Base-by-base conservation (phyloP, 2,329 filamentous ascomycete species). In the Colletotrichum horii region DNA sequence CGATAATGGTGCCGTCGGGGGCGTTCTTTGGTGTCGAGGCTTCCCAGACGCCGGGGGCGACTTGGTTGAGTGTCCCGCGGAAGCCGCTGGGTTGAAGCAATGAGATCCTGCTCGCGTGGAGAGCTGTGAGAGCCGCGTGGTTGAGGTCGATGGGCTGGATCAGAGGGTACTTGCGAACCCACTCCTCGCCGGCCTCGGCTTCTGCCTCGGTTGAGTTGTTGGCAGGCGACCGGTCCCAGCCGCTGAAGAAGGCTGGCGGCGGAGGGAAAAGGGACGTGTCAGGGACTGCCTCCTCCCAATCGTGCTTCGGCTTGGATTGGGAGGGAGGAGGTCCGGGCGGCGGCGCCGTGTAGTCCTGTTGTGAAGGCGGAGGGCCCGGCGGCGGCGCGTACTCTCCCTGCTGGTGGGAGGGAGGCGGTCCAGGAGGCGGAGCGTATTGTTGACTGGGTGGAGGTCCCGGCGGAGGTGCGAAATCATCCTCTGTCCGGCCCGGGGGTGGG, bases 211-310 rank as follows among this genome's bases (percentile, higher is more conserved):
- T 90, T 2, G 94, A 93, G 83, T 96, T 96, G 81, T 91, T 92
- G 4, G 93, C 89, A 0, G 92, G 91, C 15, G 93, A 95, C 36
- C 83, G 85, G 75, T 94, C 91, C 80, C 92, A 91, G 65, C 91
- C 91, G 70, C 84, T 85, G 83, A 92, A 92, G 81, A 95, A 89
- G 34, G 90, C 89, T 0, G 94, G 94, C 1, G 94, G 94, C 0
- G 94, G 94, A 2, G 94, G 94, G 58, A 96, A 91, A 12, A 94
- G 88, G 1, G 93, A 88, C 2, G 91, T 95, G 82, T 96, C 94
- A 0, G 94, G 93, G 2, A 95, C 93, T 4, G 92, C 90, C 8
- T 89, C 81, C 78, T 92, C 88, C 94, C 94, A 96, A 83, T 94
- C 91, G 81, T 95, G 93, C 78, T 91, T 82, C 6, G 78, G 76